Conservation (phyloP, 2,329 filamentous ascomycete species). For the Dothiorella sarmentorum region DNA sequence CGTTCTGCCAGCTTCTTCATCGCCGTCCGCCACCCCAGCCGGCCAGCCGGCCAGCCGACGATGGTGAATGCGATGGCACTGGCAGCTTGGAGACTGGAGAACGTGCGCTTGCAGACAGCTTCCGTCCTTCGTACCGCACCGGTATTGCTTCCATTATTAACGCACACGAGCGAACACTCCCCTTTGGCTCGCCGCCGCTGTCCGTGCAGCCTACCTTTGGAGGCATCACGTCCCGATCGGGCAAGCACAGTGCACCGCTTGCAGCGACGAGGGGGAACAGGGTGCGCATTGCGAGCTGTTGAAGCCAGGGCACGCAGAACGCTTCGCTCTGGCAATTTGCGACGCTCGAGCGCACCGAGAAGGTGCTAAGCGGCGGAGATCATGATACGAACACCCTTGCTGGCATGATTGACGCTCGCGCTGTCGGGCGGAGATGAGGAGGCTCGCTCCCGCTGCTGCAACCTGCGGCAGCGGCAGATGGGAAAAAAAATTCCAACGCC, state of each 20-base stretch:
- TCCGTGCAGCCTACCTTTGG: conserved; percentile 2
- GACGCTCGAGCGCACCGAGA: conserved; percentile 4
- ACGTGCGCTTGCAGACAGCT: neutral
- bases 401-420: neutral
- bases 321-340: conserved; percentile 4
- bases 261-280: conserved; percentile 4
- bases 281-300: conserved; percentile 10
- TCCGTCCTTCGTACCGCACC: neutral
- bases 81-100: too few relatives aligned
- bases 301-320: conserved; percentile 2
- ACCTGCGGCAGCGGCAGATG: conserved; percentile 10
- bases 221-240: conserved; percentile 1
- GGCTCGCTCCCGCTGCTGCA: conserved; percentile 7
- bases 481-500: conserved; percentile 1
- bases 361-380: conserved; percentile 3
- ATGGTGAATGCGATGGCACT: too few relatives aligned
- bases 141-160: neutral
- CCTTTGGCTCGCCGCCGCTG: neutral
- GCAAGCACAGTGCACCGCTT: conserved; percentile 8
- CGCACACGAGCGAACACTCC: conserved; percentile 1
- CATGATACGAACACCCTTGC: conserved; percentile 7
- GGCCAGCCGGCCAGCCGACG: too few relatives aligned
- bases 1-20: too few relatives aligned
- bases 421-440: conserved; percentile 10
- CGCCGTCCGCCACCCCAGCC: too few relatives aligned